Evolutionary conservation across 2,329 filamentous ascomycete species (phyloP).

Genomic region (Cadophora malorum): DNA sequence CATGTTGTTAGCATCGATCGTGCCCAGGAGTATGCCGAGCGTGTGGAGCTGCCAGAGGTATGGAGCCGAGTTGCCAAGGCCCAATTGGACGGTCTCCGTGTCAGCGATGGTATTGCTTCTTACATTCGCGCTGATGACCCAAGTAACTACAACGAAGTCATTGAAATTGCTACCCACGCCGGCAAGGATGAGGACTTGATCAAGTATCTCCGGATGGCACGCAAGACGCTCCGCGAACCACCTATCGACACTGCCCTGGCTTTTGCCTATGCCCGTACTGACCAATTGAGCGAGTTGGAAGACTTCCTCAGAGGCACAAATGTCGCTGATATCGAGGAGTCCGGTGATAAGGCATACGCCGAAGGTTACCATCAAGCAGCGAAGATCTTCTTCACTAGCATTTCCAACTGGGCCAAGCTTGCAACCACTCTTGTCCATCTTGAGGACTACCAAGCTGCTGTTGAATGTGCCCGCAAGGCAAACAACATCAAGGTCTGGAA

Average conservation of each 20-base stretch:
- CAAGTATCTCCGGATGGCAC: constrained; percentile 95
- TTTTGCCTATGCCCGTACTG: constrained; percentile 90
- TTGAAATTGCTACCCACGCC: constrained; percentile 92
- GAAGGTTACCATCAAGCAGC: constrained; percentile 95
- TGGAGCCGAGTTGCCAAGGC: constrained; percentile 99
- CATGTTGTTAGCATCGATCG: constrained; percentile 98
- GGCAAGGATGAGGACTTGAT: constrained; percentile 98
- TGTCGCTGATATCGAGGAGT: constrained; percentile 94
- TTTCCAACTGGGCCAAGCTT: constrained; percentile 99
- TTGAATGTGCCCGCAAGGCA: constrained; percentile 96
- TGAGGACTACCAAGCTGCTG: constrained; percentile 94
- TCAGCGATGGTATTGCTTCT: constrained; percentile 91
- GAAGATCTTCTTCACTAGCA: constrained; percentile 98
- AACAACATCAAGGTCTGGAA: constrained; percentile 99
- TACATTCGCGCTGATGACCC: constrained; percentile 96
- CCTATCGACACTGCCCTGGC: constrained; percentile 92
- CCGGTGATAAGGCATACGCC: constrained; percentile 95
- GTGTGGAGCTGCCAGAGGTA: constrained; percentile 90
- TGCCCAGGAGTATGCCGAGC: constrained; percentile 93
- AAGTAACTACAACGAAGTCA: constrained; percentile 92
- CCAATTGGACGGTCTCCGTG: constrained; percentile 92
- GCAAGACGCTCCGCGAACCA: constrained; percentile 94
- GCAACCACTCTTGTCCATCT: constrained; percentile 97
- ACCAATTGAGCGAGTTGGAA: constrained; percentile 91
- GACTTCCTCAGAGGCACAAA: constrained; percentile 94